Evolutionary conservation across 352 stramenopile genomes (phyloP).

Genomic region (Pythium aquatile): DNA sequence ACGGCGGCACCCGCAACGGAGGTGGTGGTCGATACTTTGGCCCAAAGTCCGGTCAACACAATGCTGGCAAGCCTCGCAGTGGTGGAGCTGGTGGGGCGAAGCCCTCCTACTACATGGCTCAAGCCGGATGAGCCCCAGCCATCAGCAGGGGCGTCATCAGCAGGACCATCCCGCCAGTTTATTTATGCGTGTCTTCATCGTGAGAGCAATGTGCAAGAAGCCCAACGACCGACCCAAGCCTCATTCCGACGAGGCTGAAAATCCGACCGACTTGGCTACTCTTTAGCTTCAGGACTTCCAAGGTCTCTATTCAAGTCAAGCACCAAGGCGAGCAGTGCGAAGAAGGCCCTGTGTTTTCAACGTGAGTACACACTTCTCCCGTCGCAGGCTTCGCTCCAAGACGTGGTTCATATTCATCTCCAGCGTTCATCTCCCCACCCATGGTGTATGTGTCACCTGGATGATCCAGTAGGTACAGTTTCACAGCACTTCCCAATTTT

Average conservation of each 20-base stretch:
- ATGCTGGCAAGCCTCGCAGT: slow-evolving; percentile 8
- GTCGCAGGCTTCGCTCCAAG: background rate
- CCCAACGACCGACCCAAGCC: background rate
- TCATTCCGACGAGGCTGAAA: background rate
- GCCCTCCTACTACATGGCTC: slow-evolving; percentile 26
- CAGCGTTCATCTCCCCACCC: background rate
- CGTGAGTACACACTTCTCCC: background rate
- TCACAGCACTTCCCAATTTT: background rate
- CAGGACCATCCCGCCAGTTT: background rate
- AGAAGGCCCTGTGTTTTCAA: background rate
- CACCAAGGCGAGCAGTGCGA: slow-evolving; percentile 2
- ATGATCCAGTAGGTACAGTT: slow-evolving; percentile 2
- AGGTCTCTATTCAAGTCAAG: background rate
- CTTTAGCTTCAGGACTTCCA: background rate
- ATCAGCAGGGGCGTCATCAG: too few relatives aligned
- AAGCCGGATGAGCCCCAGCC: slow-evolving; percentile 19
- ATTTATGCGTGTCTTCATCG: slow-evolving; percentile 9
- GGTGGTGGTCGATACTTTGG: slow-evolving; percentile 19
- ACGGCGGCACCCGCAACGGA: slow-evolving; percentile 17
- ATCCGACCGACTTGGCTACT: background rate
- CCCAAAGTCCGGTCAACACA: slow-evolving; percentile 13
- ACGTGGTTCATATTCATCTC: slow-evolving; percentile 1
- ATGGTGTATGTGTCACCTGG: background rate
- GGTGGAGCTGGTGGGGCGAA: slow-evolving; percentile 14
- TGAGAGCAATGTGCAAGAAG: background rate